A percentile compares a stretch with the other conserved stretches of the same genome.
Evolutionary conservation across 371 early-diverging fungal genomes (phyloP).

Genomic region (Rhizomucor miehei): DNA sequence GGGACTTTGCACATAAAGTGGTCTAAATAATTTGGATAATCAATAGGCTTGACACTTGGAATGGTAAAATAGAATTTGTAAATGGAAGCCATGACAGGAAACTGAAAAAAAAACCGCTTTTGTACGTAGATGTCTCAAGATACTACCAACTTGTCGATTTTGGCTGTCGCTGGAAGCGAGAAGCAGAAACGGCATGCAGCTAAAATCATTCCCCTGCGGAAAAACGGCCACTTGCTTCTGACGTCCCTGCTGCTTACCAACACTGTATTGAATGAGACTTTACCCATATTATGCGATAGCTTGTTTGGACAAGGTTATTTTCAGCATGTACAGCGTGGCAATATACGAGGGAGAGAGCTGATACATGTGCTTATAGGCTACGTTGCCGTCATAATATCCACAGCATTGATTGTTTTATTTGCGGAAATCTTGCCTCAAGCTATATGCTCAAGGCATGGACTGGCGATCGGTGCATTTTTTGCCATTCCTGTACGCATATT

Average conservation of each 20-base stretch:
- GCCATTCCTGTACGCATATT: slow-evolving; percentile 69
- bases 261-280: slow-evolving; percentile 81
- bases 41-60: neutral
- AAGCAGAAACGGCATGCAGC: slow-evolving; percentile 57
- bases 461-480: slow-evolving; percentile 79
- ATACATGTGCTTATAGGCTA: slow-evolving; percentile 39
- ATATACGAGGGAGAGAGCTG: slow-evolving; percentile 8
- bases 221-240: slow-evolving; percentile 70
- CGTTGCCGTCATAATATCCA: slow-evolving; percentile 74
- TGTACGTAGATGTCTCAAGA: slow-evolving; percentile 63
- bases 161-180: slow-evolving; percentile 62
- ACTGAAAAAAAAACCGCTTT: neutral
- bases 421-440: slow-evolving; percentile 90
- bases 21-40: too few species aligned
- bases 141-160: slow-evolving; percentile 54
- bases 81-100: neutral
- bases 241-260: slow-evolving; percentile 77
- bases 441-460: slow-evolving; percentile 75
- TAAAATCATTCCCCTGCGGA: slow-evolving; percentile 63
- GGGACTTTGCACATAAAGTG: neutral
- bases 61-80: neutral
- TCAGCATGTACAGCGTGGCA: slow-evolving; percentile 15
- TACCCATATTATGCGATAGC: slow-evolving; percentile 76
- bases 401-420: slow-evolving; percentile 75
- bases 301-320: slow-evolving; percentile 56